Conservation (phyloP, 768 basidiomycete species). For the Ramaria rubella region DNA sequence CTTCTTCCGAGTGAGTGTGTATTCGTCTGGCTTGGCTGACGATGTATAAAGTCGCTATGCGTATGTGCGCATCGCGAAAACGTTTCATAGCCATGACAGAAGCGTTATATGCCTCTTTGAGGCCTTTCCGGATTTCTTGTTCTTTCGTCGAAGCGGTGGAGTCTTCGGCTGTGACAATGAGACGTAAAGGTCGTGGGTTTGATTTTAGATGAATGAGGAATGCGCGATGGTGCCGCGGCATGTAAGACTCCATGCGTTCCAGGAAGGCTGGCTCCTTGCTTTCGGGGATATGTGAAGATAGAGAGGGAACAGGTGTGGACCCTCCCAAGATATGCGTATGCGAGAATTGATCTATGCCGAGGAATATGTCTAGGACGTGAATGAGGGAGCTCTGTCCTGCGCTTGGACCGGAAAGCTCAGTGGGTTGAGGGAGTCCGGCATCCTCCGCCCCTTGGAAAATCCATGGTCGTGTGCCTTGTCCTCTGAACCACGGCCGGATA, state of each 20-base stretch:
- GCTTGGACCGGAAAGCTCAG: slow-evolving; percentile 66
- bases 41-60: slow-evolving; percentile 69
- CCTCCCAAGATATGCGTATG: slow-evolving; percentile 19
- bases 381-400: slow-evolving; percentile 80
- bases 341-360: slow-evolving; percentile 55
- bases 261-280: slow-evolving; percentile 39
- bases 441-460: slow-evolving; percentile 54
- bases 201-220: slow-evolving; percentile 63
- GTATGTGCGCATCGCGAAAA: slow-evolving; percentile 73
- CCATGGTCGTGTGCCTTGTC: slow-evolving; percentile 55
- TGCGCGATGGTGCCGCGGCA: slow-evolving; percentile 76
- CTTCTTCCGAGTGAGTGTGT: neutral
- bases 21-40: slow-evolving; percentile 54
- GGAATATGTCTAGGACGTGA: slow-evolving; percentile 65
- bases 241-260: slow-evolving; percentile 70
- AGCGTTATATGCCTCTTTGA: slow-evolving; percentile 54
- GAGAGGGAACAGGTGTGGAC: neutral
- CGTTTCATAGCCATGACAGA: slow-evolving; percentile 60
- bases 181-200: slow-evolving; percentile 55
- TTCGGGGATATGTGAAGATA: neutral
- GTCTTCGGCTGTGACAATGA: slow-evolving; percentile 36
- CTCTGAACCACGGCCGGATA: slow-evolving; percentile 78
- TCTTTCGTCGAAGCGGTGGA: neutral
- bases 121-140: slow-evolving; percentile 15
- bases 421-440: slow-evolving; percentile 34